Base-by-base conservation (phyloP, 495 filamentous ascomycete species). In the Penicillium canariense region DNA sequence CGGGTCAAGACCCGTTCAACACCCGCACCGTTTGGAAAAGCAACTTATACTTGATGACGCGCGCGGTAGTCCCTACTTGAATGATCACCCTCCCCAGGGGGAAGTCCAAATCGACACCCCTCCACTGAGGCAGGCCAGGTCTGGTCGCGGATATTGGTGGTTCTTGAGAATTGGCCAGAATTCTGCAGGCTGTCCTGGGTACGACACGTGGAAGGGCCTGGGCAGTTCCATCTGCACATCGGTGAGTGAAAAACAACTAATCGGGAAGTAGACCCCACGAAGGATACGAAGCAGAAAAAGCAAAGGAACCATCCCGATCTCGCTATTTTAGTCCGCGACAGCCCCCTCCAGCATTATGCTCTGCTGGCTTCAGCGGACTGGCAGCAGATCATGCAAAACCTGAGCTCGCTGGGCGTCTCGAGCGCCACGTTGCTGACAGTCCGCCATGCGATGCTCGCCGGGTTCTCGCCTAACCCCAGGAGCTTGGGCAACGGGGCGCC, bases 61-160 rank as follows among this genome's bases (percentile, higher is more conserved):
- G 58, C 52, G 39, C 64, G 42, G 64, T 61, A 46, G 53, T 51
- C 52, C 62, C 65, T 59, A 68, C 67, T 17, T 56, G 63, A 26
- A 70, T 61, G 60, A 55, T 63, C 55, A 50, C 61, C 47, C 51
- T 70, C 32, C 56, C 63, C 35, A 60, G 49, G 49, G 58, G 26
- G 32, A 44, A 2, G 7, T 55, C 23, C 43, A 56, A 11, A 56
- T 69, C 47, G 62, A 66, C 28, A 35, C 50, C 27, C 51, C 23
- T 60, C 60, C 11, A 54, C 57, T 3, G 38, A 35, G 5, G 56
- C 59, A 8, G 59, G 59, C 30, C 49, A 65, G 40, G 26, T 52
- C 22, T 68, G 59, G 59, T 36, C 31, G 5, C 54, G 61, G 48
- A 53, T 62, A 30, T 47, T 67, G 9, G 23, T 49, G n/a, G 48